phyloP scores from a whole-genome alignment of 192 early-diverging fungal genomes.

The Backusella tuberculispora region DNA sequence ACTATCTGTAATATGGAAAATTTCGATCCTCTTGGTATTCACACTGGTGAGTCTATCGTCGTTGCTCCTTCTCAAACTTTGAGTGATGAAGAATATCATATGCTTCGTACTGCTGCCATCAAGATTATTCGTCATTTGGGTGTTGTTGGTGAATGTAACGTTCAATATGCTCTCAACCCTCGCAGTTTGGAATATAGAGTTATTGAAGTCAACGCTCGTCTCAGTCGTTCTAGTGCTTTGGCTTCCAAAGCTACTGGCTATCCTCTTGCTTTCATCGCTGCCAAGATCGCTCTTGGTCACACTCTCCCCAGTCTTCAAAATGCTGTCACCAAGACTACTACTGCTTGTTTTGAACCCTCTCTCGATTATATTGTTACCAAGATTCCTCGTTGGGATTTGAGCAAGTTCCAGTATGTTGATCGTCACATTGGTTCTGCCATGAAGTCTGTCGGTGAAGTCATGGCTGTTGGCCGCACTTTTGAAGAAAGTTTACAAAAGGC shows the following conservation, averaged over 20 bases:
- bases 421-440: slow-evolving; percentile 86
- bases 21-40: slow-evolving; percentile 98
- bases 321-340: slow-evolving; percentile 90
- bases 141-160: slow-evolving; percentile 98
- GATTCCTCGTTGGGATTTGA: slow-evolving; percentile 97
- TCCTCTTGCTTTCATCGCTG: slow-evolving; percentile 96
- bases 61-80: slow-evolving; percentile 98
- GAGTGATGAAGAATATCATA: slow-evolving; percentile 93
- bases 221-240: slow-evolving; percentile 84
- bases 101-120: slow-evolving; percentile 94
- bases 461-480: slow-evolving; percentile 97
- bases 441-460: slow-evolving; percentile 98
- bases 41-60: slow-evolving; percentile 99
- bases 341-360: slow-evolving; percentile 96
- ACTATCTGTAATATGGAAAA: slow-evolving; percentile 99
- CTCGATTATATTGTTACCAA: slow-evolving; percentile 96
- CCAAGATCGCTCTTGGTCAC: slow-evolving; percentile 93
- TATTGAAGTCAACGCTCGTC: slow-evolving; percentile 98
- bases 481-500: slow-evolving; percentile 97
- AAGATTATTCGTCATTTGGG: slow-evolving; percentile 96
- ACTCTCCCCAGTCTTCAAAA: slow-evolving; percentile 88
- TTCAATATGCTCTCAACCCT: slow-evolving; percentile 97
- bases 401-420: slow-evolving; percentile 91
- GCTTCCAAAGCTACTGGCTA: slow-evolving; percentile 99
- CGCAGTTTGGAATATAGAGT: slow-evolving; percentile 85